Percentiles rank a stretch among this genome's conserved stretches.
phyloP scores from a whole-genome alignment of 2,329 filamentous ascomycete genomes.

The Nemania bipapillata region DNA sequence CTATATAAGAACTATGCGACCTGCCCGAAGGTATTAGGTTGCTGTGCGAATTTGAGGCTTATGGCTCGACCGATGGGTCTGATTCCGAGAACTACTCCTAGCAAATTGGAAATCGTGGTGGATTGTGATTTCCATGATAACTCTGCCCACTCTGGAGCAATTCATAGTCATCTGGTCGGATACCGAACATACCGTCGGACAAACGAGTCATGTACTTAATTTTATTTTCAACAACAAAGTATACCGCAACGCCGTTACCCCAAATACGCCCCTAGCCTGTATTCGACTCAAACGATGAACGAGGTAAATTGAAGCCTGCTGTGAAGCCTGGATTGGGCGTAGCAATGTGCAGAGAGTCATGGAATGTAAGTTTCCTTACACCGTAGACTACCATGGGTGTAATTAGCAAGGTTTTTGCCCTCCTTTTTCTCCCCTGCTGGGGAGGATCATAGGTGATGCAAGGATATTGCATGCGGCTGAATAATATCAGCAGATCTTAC shows the following conservation, averaged over 20 bases:
- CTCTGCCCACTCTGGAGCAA: not conserved
- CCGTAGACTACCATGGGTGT: not conserved
- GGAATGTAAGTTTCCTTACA: not conserved
- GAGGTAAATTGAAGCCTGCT: not conserved
- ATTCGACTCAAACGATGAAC: not conserved
- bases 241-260: constrained; percentile 23
- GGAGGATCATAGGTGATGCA: not conserved
- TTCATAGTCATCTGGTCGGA: not conserved
- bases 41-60: not conserved
- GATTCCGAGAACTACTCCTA: not conserved
- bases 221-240: constrained; percentile 20
- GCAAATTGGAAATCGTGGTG: not conserved
- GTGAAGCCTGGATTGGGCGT: not conserved
- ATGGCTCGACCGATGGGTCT: not conserved
- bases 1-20: constrained; percentile 22
- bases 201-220: constrained; percentile 9
- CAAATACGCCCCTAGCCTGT: constrained; percentile 1
- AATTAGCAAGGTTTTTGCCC: not conserved
- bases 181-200: not conserved
- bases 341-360: not conserved
- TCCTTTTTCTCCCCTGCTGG: not conserved
- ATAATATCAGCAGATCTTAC: constrained; percentile 48
- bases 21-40: not conserved
- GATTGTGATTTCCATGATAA: not conserved
- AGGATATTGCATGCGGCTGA: not conserved